A percentile compares a stretch with the other conserved stretches of the same genome.
Evolutionary conservation across 139 green algal genomes (phyloP).

Genomic region (Penium margaritaceum): DNA sequence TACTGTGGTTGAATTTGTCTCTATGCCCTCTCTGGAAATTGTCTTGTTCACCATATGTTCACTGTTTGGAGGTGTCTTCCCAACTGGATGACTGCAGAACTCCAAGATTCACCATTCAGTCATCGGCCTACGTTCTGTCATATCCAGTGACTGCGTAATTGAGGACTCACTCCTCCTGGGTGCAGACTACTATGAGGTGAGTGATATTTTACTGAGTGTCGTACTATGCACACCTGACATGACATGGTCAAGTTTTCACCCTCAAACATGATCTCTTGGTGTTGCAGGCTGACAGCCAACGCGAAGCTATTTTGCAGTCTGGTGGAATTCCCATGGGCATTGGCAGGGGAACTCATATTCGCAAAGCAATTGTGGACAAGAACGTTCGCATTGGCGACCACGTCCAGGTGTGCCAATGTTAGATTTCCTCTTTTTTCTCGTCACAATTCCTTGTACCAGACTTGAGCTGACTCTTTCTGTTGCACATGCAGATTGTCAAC

Average conservation of each 20-base stretch:
- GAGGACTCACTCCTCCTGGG: constrained; percentile 74
- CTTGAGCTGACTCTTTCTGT: no score
- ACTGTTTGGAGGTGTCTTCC: no score
- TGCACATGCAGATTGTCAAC: constrained; percentile 64
- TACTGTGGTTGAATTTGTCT: no score
- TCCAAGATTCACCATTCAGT: constrained; percentile 61
- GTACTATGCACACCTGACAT: no score
- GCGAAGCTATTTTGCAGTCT: background rate
- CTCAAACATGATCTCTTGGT: background rate
- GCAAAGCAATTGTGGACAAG: constrained; percentile 44
- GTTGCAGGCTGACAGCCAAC: constrained; percentile 27
- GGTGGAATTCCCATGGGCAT: constrained; percentile 44
- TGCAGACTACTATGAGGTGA: constrained; percentile 61
- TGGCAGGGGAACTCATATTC: constrained; percentile 27
- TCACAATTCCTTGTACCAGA: no score
- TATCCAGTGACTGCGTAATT: constrained; percentile 56
- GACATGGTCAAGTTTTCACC: no score
- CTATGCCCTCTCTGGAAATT: no score
- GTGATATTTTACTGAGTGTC: no score
- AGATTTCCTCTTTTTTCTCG: no score
- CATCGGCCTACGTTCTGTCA: constrained; percentile 69
- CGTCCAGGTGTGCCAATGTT: no score
- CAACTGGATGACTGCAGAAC: no score
- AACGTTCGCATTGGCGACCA: constrained; percentile 46
- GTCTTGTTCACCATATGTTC: no score